Evolutionary conservation across 768 basidiomycete genomes (phyloP), one percentile per base, ranked within the genome.

Genomic region (Trametes maxima): DNA sequence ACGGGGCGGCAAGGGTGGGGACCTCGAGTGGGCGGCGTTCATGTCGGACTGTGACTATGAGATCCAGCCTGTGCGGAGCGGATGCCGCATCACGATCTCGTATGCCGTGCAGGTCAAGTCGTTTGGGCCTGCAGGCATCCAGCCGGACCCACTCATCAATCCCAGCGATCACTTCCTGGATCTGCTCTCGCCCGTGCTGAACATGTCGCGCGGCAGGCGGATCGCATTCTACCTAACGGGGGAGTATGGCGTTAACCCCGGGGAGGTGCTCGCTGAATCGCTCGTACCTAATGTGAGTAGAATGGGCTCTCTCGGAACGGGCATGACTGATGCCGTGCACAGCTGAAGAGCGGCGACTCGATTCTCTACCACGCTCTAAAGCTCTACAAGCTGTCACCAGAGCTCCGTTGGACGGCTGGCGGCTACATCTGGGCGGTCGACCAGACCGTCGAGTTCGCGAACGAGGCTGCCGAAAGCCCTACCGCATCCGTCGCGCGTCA

Each of bases 371-470:
- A 90, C 53, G 87, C 90, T 2, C 75, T 92, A 70, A 90, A 89
- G 72, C 72, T 87, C 40, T 90, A 86, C 78, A 91, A 91, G 61
- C 83, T 93, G 47, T 72, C 76, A 1, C 88, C 89, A 0, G 88
- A 88, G 62, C 79, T 93, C 1, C 88, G 88, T 60, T 93, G 89
- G 87, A 85, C 86, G 17, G 91, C 92, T 35, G 90, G 90, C 1
- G 90, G 90, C 19, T 92, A 88, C 71, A 79, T 93, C 62, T 93
- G 92, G 91, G 85, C 90, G 0, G 78, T 84, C 24, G 87, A 89
- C 67, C 82, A 83, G 52, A 81, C 83, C 0, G 86, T 92, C 19
- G 88, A 92, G 67, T 80, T 83, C 57, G 79, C 79, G 40, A 77
- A 76, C 53, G 83, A 86, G 40, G 73, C 78, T 57, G 62, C 65